These are phyloP conservation scores for Pestalotiopsis sp. DNA, from an alignment of 2,329 filamentous ascomycete species.

Conservation along the genomic window DNA sequence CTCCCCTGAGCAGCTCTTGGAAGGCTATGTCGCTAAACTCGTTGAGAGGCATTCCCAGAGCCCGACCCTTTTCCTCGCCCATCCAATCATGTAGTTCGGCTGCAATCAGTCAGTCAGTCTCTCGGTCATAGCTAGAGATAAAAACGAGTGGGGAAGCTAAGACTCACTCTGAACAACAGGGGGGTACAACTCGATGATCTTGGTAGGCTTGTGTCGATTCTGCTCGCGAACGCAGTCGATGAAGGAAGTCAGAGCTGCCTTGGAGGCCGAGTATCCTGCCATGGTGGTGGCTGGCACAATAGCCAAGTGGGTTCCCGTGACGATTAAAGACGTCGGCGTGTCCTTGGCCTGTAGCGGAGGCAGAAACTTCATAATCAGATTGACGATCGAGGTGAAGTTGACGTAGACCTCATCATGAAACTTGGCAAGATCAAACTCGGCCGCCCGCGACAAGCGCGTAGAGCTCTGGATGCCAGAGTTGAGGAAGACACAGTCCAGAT, in stretches of 20 bases:
- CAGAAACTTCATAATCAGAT: conserved; percentile 43
- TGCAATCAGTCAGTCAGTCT: conserved; percentile 17
- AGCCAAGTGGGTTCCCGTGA: conserved; percentile 42
- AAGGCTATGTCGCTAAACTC: conserved; percentile 50
- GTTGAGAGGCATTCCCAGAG: conserved; percentile 38
- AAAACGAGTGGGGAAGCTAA: conserved; percentile 32
- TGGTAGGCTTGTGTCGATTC: conserved; percentile 30
- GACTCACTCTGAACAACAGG: conserved; percentile 37
- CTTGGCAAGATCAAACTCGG: conserved; percentile 35
- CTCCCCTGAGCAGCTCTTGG: conserved; percentile 40
- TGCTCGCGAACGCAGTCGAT: conserved; percentile 39
- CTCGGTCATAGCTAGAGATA: conserved; percentile 37
- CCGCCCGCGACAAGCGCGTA: conserved; percentile 39
- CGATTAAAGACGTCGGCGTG: conserved; percentile 21
- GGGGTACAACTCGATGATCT: conserved; percentile 45
- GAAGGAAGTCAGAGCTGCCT: conserved; percentile 46
- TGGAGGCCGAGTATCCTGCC: conserved; percentile 46
- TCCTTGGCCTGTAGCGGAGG: conserved; percentile 35
- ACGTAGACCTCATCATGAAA: conserved; percentile 42
- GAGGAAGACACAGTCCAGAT: conserved; percentile 50
- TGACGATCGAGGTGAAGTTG: conserved; percentile 44
- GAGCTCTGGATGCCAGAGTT: conserved; percentile 50
- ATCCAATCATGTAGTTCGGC: conserved; percentile 27
- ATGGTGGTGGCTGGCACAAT: conserved; percentile 39
- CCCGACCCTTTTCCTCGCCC: conserved; percentile 20